Percentiles rank a stretch among this genome's conserved stretches.
phyloP scores from a whole-genome alignment of 371 early-diverging fungal species.

The Zopfochytrium polystomum region DNA sequence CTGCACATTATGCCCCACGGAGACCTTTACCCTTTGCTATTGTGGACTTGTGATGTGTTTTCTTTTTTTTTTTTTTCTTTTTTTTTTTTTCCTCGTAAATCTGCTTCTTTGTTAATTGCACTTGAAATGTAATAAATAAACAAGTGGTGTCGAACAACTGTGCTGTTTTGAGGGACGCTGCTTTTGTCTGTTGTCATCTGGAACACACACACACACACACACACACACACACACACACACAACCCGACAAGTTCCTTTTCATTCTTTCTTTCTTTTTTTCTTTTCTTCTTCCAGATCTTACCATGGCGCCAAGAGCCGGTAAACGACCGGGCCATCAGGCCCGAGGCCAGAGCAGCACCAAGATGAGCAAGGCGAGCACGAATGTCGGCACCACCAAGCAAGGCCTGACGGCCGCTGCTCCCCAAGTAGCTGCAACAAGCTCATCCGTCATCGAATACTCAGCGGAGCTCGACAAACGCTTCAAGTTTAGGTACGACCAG shows the following conservation, averaged over 20 bases:
- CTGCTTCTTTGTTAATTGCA: too few relatives aligned
- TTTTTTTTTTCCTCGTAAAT: too few relatives aligned
- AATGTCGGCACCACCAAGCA: background rate
- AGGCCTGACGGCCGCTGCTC: background rate
- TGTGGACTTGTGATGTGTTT: too few relatives aligned
- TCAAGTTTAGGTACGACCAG: constrained; percentile 31
- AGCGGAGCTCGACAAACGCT: constrained; percentile 34
- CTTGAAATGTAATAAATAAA: too few relatives aligned
- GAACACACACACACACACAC: background rate
- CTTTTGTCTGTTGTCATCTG: background rate
- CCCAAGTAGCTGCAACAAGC: background rate
- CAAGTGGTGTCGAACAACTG: too few relatives aligned
- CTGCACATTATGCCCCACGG: too few relatives aligned
- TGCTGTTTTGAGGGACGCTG: too few relatives aligned
- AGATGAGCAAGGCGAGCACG: constrained; percentile 1
- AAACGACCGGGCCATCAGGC: constrained; percentile 6
- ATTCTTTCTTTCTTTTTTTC: constrained; percentile 13
- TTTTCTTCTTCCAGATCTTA: background rate
- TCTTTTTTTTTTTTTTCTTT: too few relatives aligned
- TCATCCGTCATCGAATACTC: constrained; percentile 3
- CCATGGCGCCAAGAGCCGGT: background rate
- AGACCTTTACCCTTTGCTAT: too few relatives aligned
- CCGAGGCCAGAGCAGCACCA: constrained; percentile 4
- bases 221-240: background rate
- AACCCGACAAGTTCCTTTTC: too few relatives aligned